Evolutionary conservation across 1,284 basidiomycete species (phyloP).

Genomic region (Microbotryum violaceum): DNA sequence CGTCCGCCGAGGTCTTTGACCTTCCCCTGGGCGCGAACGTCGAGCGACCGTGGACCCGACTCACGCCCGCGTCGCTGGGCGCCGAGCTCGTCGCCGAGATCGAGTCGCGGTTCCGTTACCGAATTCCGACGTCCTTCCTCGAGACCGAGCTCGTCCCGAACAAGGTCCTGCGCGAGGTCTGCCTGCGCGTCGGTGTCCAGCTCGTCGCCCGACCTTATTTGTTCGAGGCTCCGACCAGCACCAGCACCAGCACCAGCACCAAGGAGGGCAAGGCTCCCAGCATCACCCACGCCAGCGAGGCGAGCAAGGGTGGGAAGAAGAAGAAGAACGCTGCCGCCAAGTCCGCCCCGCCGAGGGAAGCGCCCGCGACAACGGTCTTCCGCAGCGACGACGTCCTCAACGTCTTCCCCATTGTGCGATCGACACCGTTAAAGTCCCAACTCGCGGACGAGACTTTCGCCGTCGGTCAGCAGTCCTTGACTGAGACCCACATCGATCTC

Average conservation of each 20-base stretch:
- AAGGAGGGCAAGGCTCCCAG: background rate
- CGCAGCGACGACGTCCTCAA: conserved; percentile 49
- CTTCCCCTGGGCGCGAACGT: conserved; percentile 32
- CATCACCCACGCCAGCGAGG: conserved; percentile 24
- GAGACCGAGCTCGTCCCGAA: conserved; percentile 40
- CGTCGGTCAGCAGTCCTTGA: conserved; percentile 48
- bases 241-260: background rate
- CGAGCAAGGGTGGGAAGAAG: conserved; percentile 7
- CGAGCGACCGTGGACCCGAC: conserved; percentile 44
- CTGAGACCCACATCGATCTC: conserved; percentile 46
- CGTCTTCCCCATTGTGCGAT: conserved; percentile 49
- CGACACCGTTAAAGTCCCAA: conserved; percentile 44
- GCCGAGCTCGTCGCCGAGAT: conserved; percentile 44
- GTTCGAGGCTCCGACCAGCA: conserved; percentile 37
- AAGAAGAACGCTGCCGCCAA: conserved; percentile 32
- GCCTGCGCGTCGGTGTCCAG: conserved; percentile 49
- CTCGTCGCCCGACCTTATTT: conserved; percentile 48
- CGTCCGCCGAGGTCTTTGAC: conserved; percentile 42
- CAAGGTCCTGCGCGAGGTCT: conserved; percentile 46
- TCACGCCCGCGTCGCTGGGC: conserved; percentile 47
- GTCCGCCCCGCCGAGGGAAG: conserved; percentile 20
- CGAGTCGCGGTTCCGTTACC: conserved; percentile 47
- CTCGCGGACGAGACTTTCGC: conserved; percentile 52
- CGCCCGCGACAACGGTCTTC: conserved; percentile 42
- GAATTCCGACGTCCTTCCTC: conserved; percentile 43